A percentile compares a stretch with the other conserved stretches of the same genome.
Evolutionary conservation across 2,329 filamentous ascomycete genomes (phyloP).

Genomic region (Fusarium fracticaudum): DNA sequence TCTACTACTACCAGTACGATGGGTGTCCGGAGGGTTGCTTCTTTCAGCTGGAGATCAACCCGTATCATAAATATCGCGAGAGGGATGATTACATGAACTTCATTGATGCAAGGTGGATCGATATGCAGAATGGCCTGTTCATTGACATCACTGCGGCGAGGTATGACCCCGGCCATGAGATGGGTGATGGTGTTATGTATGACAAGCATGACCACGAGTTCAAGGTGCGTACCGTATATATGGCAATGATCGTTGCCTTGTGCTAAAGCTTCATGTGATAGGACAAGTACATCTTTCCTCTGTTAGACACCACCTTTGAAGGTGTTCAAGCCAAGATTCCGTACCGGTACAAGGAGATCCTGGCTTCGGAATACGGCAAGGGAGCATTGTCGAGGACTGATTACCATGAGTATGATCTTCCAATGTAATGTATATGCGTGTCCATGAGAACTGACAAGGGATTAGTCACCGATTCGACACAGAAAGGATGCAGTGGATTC

Average conservation of each 20-base stretch:
- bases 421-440: not conserved
- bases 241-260: too few relatives aligned
- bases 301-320: constrained; percentile 76
- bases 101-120: constrained; percentile 61
- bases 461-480: constrained; percentile 55
- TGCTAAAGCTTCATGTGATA: constrained; percentile 30
- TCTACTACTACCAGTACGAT: constrained; percentile 56
- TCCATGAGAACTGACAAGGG: constrained; percentile 15
- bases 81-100: constrained; percentile 53
- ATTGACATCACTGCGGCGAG: constrained; percentile 63
- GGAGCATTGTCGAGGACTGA: constrained; percentile 61
- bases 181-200: constrained; percentile 57
- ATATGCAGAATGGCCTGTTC: constrained; percentile 57
- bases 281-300: constrained; percentile 71
- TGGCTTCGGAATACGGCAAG: constrained; percentile 66
- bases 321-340: constrained; percentile 74
- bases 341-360: constrained; percentile 66
- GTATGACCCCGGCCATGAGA: constrained; percentile 56
- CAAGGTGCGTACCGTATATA: constrained; percentile 47
- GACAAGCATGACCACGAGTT: constrained; percentile 64
- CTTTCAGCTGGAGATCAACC: constrained; percentile 62
- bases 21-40: constrained; percentile 49
- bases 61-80: constrained; percentile 51
- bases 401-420: constrained; percentile 59
- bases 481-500: constrained; percentile 48